A percentile compares a stretch with the other conserved stretches of the same genome.
phyloP scores from a whole-genome alignment of 306 rosid genomes.

The Cicer chorassanicum region DNA sequence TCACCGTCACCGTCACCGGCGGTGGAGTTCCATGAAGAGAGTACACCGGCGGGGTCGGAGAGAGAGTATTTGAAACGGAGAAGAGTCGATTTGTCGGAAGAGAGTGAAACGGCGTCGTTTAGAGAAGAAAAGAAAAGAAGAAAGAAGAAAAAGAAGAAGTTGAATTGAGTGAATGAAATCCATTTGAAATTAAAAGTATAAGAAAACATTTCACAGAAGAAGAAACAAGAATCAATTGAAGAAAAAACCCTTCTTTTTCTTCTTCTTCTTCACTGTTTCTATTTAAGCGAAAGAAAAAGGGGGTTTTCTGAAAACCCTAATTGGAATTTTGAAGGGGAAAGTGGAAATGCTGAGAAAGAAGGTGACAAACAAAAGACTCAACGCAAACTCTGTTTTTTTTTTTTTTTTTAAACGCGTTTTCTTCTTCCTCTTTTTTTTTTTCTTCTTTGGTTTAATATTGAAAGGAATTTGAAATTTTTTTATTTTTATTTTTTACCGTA shows the following conservation, averaged over 20 bases:
- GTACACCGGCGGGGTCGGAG: constrained; percentile 69
- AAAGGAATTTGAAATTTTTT: too few relatives aligned
- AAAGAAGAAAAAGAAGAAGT: constrained; percentile 26
- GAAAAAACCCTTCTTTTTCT: not conserved
- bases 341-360: not conserved
- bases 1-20: too few relatives aligned
- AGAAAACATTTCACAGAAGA: constrained; percentile 62
- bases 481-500: too few relatives aligned
- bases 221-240: not conserved
- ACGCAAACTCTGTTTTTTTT: not conserved
- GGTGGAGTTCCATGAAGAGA: constrained; percentile 58
- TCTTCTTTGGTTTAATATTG: not conserved
- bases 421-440: not conserved
- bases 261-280: not conserved
- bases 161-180: constrained; percentile 44
- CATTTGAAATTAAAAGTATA: constrained; percentile 39
- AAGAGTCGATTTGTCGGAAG: constrained; percentile 73
- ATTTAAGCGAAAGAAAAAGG: not conserved
- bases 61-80: constrained; percentile 67
- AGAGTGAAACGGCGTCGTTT: constrained; percentile 41
- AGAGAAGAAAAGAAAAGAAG: constrained; percentile 11
- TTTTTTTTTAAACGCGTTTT: not conserved
- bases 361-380: not conserved
- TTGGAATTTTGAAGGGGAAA: not conserved
- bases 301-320: constrained; percentile 17